Base-by-base conservation (phyloP, 1,139 yeast species). In the Saccharomycopsis phalli region DNA sequence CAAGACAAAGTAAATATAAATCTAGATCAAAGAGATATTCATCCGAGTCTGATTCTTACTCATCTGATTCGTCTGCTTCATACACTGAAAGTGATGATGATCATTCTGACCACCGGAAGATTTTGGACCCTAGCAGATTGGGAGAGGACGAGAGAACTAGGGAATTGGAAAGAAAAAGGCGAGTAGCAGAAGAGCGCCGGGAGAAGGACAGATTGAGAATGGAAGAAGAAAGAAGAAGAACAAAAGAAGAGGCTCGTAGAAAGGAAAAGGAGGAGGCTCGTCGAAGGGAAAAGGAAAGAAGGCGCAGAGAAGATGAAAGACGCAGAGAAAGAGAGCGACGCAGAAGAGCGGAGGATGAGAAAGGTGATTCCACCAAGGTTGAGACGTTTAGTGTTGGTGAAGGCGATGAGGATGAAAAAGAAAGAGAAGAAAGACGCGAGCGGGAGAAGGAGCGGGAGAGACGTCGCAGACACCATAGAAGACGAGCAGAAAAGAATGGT, bases 351-450 rank as follows among this genome's bases (percentile, higher is more conserved):
- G 36, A 36, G 26, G 39, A 36, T 7, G 31, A 20, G 11, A 20
- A 28, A 19, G 25, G 25, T 11, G 37, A 11, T 26, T 17, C 23
- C 32, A 25, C 23, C 4, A 38, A 32, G 17, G 18, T 31, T 10
- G 45, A 13, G 13, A n/a, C 36, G 18, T 43, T 37, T 22, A 43
- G 46, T 37, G 38, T 45, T 25, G 43, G 39, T 14, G 29, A 37
- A 4, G 47, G 28, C 20, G 33, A 41, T 22, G 47, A 43, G 26
- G 40, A 33, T 18, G 46, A 45, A 38, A 32, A 16, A 29, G 45
- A 44, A 34, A 18, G 30, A 2, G 23, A 17, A 18, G 39, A 38
- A 20, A n/a, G 36, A 2, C 22, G 36, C n/a, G 30, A 19, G 35
- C 10, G 14, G 25, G 14, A 30, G 28, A 27, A 23, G 8, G 45